These are phyloP conservation scores for Achaetomiella virescens DNA, from an alignment of 495 filamentous ascomycete genomes.

Conservation along the genomic window DNA sequence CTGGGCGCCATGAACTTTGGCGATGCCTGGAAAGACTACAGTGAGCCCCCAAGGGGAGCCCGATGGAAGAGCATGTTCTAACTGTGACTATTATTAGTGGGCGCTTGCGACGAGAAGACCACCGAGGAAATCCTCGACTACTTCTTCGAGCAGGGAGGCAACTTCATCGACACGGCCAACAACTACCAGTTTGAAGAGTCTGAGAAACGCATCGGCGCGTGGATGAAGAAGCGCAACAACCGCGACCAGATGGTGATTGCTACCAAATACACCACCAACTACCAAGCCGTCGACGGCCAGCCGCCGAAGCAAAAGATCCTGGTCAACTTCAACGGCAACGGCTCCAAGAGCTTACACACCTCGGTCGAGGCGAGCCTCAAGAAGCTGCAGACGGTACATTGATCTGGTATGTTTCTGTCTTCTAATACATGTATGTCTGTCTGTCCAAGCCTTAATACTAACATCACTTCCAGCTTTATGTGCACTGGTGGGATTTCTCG, in stretches of 20 bases:
- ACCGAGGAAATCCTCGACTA: slow-evolving; percentile 62
- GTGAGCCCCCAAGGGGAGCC: too few species aligned
- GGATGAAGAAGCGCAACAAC: slow-evolving; percentile 40
- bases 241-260: slow-evolving; percentile 60
- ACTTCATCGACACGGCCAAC: slow-evolving; percentile 64
- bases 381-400: slow-evolving; percentile 60
- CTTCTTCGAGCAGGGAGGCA: slow-evolving; percentile 50
- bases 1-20: too few species aligned
- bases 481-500: slow-evolving; percentile 59
- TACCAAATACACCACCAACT: slow-evolving; percentile 46
- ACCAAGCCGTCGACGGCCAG: slow-evolving; percentile 39
- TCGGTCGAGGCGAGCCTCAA: slow-evolving; percentile 51
- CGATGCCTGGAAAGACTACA: too few species aligned
- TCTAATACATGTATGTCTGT: too few species aligned
- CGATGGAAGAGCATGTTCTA: too few species aligned
- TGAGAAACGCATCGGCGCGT: slow-evolving; percentile 61
- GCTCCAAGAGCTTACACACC: slow-evolving; percentile 38
- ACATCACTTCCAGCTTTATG: slow-evolving; percentile 36
- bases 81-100: too few species aligned
- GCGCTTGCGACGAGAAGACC: too few species aligned
- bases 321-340: slow-evolving; percentile 26
- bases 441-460: too few species aligned
- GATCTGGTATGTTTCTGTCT: slow-evolving; percentile 38
- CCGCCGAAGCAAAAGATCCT: slow-evolving; percentile 33
- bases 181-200: slow-evolving; percentile 59